Evolutionary conservation across 805 yeast species (phyloP).

Genomic region (Spathaspora passalidarum): DNA sequence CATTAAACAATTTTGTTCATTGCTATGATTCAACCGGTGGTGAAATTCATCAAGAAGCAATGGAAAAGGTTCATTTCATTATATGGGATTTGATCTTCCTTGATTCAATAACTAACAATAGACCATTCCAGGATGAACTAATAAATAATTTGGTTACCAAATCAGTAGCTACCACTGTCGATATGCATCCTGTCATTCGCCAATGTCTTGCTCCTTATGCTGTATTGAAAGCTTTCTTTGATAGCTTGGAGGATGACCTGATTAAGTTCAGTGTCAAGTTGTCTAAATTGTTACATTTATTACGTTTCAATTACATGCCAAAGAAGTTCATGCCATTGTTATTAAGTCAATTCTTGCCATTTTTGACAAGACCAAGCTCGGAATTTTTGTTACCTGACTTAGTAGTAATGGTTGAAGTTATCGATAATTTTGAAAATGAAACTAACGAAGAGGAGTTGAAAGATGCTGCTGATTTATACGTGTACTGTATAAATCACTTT

Average conservation of each 20-base stretch:
- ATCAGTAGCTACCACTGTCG: slow-evolving; percentile 28
- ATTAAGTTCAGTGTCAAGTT: slow-evolving; percentile 28
- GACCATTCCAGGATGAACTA: slow-evolving; percentile 54
- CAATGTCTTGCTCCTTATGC: slow-evolving; percentile 75
- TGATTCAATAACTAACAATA: slow-evolving; percentile 50
- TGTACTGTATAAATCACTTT: slow-evolving; percentile 24
- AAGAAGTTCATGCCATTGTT: slow-evolving; percentile 47
- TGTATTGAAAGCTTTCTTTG: slow-evolving; percentile 51
- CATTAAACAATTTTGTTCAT: slow-evolving; percentile 60
- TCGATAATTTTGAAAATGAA: slow-evolving; percentile 33
- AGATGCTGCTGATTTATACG: slow-evolving; percentile 31
- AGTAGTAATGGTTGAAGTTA: slow-evolving; percentile 35
- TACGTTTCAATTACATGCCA: slow-evolving; percentile 44
- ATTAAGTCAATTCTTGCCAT: slow-evolving; percentile 47
- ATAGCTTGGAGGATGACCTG: slow-evolving; percentile 16
- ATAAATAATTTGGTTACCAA: slow-evolving; percentile 46
- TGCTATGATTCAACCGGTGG: slow-evolving; percentile 48
- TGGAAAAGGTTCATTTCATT: slow-evolving; percentile 46
- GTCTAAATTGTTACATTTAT: slow-evolving; percentile 48
- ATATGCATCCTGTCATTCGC: slow-evolving; percentile 54
- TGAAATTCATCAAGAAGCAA: slow-evolving; percentile 22
- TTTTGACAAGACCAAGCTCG: slow-evolving; percentile 18
- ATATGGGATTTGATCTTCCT: slow-evolving; percentile 64
- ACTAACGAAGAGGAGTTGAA: slow-evolving; percentile 19
- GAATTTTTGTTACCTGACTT: slow-evolving; percentile 28